Base-by-base conservation (phyloP, 2,329 filamentous ascomycete genomes). In the Coniochaeta sp. region DNA sequence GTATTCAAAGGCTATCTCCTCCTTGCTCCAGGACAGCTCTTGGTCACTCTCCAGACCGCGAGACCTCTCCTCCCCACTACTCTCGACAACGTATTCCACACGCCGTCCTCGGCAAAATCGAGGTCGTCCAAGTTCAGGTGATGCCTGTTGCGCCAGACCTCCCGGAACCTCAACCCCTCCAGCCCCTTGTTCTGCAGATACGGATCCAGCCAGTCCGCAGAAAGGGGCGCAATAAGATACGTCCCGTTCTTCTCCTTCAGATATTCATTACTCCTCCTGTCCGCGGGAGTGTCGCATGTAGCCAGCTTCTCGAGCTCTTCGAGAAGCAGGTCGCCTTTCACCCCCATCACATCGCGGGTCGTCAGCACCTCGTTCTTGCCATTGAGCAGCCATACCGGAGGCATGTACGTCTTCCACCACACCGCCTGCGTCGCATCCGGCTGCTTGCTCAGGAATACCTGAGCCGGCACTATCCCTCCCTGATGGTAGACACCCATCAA, bases 321-420 rank as follows among this genome's bases (percentile, higher is more conserved):
- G 1, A 89, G 67, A 63, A 91, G 74, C 6, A 70, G 59, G 2
- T 78, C 73, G 6, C 83, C 83, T 33, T 79, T 73, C 69, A 88
- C 78, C 4, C 87, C 85, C 82, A 90, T 91, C 18, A 91, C 72
- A 61, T 91, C 88, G 53, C 76, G 75, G 1, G 87, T 91, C 27
- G 71, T 75, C n/a, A 91, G 69, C 9, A 87, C 76, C 58, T 84
- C 79, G 57, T 87, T 90, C 66, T 87, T 87, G 51, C 86, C 85
- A 57, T 90, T 86, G 6, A 91, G 73, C 18, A 92, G 76, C 87
- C 88, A 92, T 31, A 86, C 85, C 0, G 88, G 88, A 16, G 88
- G 88, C 64, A 84, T 87, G 64, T 91, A 91, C 1, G 88, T 91
- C 66, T 91, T 91, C 88, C 88, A 92, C 88, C 88, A 92, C 49